A percentile compares a stretch with the other conserved stretches of the same genome.
Conservation (phyloP, 441 rosid genomes). For the Populus hybrid region DNA sequence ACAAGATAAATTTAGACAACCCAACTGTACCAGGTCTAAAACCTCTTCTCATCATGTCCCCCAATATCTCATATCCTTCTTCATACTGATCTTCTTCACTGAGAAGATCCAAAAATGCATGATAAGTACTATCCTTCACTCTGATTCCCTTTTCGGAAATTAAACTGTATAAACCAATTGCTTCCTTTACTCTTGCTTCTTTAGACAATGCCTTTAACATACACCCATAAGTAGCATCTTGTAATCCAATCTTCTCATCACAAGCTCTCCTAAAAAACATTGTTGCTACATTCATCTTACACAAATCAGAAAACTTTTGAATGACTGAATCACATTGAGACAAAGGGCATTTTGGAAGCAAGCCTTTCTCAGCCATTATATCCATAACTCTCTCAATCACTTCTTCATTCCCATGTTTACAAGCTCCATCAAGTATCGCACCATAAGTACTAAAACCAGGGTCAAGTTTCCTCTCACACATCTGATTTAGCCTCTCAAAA, state of each 20-base stretch:
- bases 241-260: slow-evolving; percentile 31
- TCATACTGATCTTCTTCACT: slow-evolving; percentile 36
- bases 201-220: slow-evolving; percentile 46
- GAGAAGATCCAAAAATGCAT: slow-evolving; percentile 45
- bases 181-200: slow-evolving; percentile 49
- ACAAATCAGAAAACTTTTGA: slow-evolving; percentile 57
- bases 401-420: slow-evolving; percentile 39
- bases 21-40: slow-evolving; percentile 32
- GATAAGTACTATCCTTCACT: slow-evolving; percentile 41
- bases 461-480: slow-evolving; percentile 42
- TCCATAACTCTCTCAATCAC: slow-evolving; percentile 39
- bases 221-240: slow-evolving; percentile 46
- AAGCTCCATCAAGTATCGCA: slow-evolving; percentile 67
- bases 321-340: slow-evolving; percentile 32
- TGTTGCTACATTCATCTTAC: slow-evolving; percentile 50
- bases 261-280: slow-evolving; percentile 51
- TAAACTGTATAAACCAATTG: slow-evolving; percentile 34
- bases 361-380: slow-evolving; percentile 41
- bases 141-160: slow-evolving; percentile 32
- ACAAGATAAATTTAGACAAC: slow-evolving; percentile 44
- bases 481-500: slow-evolving; percentile 43
- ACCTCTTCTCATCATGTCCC: slow-evolving; percentile 46
- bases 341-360: slow-evolving; percentile 25
- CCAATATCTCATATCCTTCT: slow-evolving; percentile 38
- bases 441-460: slow-evolving; percentile 46